Conservation (phyloP, 2,329 filamentous ascomycete genomes). For the Purpureocillium takamizusanense region DNA sequence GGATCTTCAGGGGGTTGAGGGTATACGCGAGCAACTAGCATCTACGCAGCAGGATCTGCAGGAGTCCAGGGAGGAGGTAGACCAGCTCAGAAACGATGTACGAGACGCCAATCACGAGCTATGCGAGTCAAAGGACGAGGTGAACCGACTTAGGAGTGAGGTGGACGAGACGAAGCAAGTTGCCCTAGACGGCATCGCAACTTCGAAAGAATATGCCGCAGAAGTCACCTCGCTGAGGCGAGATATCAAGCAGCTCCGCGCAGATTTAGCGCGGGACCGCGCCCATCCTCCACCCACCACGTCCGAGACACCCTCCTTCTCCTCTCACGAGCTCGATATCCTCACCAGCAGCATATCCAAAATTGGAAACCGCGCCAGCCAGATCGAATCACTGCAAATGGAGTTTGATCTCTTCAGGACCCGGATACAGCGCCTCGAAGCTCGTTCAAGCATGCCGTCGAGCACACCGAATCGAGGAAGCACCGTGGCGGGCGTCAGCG, state of each 20-base stretch:
- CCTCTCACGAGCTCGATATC: slow-evolving; percentile 27
- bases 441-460: slow-evolving; percentile 2
- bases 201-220: slow-evolving; percentile 15
- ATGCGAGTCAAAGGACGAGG: slow-evolving; percentile 8
- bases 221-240: slow-evolving; percentile 21
- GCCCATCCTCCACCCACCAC: slow-evolving; percentile 5
- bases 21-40: too few species aligned
- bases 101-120: too few species aligned
- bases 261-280: slow-evolving; percentile 17
- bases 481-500: not conserved
- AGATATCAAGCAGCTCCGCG: slow-evolving; percentile 22
- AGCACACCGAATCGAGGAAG: slow-evolving; percentile 2
- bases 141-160: slow-evolving; percentile 14
- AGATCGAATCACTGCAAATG: slow-evolving; percentile 31
- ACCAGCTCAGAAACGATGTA: too few species aligned
- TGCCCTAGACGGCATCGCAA: slow-evolving; percentile 13
- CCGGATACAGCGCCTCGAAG: slow-evolving; percentile 24
- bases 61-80: too few species aligned
- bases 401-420: slow-evolving; percentile 30
- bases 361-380: slow-evolving; percentile 26
- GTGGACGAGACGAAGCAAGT: slow-evolving; percentile 13
- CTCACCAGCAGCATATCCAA: slow-evolving; percentile 28
- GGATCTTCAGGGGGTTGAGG: slow-evolving; percentile 10
- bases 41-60: too few species aligned
- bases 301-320: slow-evolving; percentile 11